A percentile compares a stretch with the other conserved stretches of the same genome.
Conservation (phyloP, 176 grass and related monocot genomes). For the Rhipidocladum racemiflorum region DNA sequence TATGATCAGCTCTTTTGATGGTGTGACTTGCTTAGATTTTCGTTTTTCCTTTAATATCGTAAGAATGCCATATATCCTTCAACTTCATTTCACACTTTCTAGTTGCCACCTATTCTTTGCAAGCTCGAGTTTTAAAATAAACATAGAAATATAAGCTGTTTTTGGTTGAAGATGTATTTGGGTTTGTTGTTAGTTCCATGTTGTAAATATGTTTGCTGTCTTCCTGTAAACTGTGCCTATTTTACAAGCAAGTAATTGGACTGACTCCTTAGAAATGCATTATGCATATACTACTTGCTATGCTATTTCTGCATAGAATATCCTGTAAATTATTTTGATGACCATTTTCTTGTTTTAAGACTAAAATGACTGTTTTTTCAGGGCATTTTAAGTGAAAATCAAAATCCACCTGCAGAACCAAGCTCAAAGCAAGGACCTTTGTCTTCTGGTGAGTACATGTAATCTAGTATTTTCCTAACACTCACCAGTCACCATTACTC, state of each 20-base stretch:
- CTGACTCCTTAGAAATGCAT: not conserved
- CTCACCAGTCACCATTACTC: not conserved
- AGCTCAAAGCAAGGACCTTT: slow-evolving; percentile 28
- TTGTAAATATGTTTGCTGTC: not conserved
- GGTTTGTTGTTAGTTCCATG: not conserved
- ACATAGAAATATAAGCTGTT: not conserved
- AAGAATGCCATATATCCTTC: not conserved
- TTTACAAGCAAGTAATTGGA: not conserved
- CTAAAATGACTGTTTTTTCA: slow-evolving; percentile 38
- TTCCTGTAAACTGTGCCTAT: not conserved
- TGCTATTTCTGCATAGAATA: slow-evolving; percentile 10
- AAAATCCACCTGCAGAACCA: slow-evolving; percentile 36
- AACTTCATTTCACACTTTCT: not conserved
- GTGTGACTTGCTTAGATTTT: slow-evolving; percentile 2
- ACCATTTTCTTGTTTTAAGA: not conserved
- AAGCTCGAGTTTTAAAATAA: not conserved
- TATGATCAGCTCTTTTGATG: slow-evolving; percentile 11
- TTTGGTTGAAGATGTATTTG: not conserved
- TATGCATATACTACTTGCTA: not conserved
- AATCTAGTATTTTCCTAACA: not conserved
- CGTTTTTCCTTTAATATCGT: not conserved
- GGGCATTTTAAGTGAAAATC: slow-evolving; percentile 44
- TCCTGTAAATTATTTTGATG: slow-evolving; percentile 4
- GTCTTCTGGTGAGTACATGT: slow-evolving; percentile 35
- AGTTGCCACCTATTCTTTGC: not conserved